A percentile compares a stretch with the other conserved stretches of the same genome.
These are phyloP conservation scores for Eucalyptus albens DNA, from an alignment of 345 rosid genomes.

Conservation along the genomic window DNA sequence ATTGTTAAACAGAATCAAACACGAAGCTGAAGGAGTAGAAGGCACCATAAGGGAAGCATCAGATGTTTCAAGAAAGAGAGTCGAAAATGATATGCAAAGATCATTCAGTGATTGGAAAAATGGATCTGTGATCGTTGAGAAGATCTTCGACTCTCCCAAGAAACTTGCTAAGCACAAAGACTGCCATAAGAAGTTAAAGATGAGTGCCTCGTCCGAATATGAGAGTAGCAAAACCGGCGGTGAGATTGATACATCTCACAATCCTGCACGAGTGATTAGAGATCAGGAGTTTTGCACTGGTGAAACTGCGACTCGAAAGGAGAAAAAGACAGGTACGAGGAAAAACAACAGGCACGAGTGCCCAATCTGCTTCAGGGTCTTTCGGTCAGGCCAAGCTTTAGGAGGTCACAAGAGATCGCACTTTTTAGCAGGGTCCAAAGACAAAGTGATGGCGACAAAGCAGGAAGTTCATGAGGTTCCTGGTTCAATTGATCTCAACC, in stretches of 20 bases:
- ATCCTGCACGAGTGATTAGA: not conserved
- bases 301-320: not conserved
- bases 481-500: conserved; percentile 67
- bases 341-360: conserved; percentile 68
- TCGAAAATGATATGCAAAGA: not conserved
- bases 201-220: conserved; percentile 18
- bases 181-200: conserved; percentile 19
- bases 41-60: not conserved
- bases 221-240: conserved; percentile 40
- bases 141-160: conserved; percentile 8
- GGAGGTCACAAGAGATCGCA: conserved; percentile 99
- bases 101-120: not conserved
- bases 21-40: not conserved
- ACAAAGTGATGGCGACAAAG: conserved; percentile 33
- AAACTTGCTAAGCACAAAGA: conserved; percentile 7
- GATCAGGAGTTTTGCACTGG: not conserved
- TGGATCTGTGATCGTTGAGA: conserved; percentile 24
- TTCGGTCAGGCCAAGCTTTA: conserved; percentile 88
- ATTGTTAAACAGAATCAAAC: not conserved
- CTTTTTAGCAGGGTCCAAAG: conserved; percentile 41
- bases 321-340: conserved; percentile 22
- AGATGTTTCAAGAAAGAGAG: not conserved
- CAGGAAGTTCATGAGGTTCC: conserved; percentile 30
- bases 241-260: conserved; percentile 32
- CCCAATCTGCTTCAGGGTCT: conserved; percentile 79